phyloP scores from a whole-genome alignment of 352 stramenopile species.

The Bremia lactucae region DNA sequence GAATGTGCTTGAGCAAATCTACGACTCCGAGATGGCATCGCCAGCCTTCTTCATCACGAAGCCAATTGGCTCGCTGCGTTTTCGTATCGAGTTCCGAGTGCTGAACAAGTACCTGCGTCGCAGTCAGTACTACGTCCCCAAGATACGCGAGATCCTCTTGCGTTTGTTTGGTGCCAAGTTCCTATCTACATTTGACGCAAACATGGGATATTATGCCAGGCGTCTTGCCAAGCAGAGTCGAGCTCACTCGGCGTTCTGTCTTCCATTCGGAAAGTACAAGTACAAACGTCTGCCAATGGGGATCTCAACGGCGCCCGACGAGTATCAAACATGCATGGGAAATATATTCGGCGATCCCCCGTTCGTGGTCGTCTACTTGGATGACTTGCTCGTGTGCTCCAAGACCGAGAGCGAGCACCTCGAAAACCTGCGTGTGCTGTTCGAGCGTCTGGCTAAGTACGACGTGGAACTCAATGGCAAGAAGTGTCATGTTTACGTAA shows the following conservation, averaged over 20 bases:
- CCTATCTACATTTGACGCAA: constrained; percentile 3
- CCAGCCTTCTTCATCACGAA: constrained; percentile 10
- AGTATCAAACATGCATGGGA: constrained; percentile 7
- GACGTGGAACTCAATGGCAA: constrained; percentile 1
- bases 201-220: no score
- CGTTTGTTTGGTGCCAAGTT: constrained; percentile 4
- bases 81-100: constrained; percentile 4
- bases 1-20: constrained; percentile 9
- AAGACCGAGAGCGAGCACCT: constrained; percentile 3
- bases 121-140: not conserved
- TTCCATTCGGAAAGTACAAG: no score
- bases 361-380: constrained; percentile 8
- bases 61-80: not conserved
- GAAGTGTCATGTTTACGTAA: constrained; percentile 5
- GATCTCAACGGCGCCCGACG: constrained; percentile 6
- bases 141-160: not conserved
- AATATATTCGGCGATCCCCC: constrained; percentile 2
- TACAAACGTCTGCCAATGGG: constrained; percentile 13
- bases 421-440: constrained; percentile 1
- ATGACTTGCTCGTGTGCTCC: constrained; percentile 6
- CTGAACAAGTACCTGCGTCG: constrained; percentile 5
- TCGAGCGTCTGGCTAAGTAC: not conserved
- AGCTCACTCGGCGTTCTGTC: no score
- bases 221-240: no score
- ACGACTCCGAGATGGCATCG: constrained; percentile 1